Evolutionary conservation across 164 flowering plant species (phyloP), one percentile per base, ranked within the genome.

Genomic region (Berberis thunbergii): DNA sequence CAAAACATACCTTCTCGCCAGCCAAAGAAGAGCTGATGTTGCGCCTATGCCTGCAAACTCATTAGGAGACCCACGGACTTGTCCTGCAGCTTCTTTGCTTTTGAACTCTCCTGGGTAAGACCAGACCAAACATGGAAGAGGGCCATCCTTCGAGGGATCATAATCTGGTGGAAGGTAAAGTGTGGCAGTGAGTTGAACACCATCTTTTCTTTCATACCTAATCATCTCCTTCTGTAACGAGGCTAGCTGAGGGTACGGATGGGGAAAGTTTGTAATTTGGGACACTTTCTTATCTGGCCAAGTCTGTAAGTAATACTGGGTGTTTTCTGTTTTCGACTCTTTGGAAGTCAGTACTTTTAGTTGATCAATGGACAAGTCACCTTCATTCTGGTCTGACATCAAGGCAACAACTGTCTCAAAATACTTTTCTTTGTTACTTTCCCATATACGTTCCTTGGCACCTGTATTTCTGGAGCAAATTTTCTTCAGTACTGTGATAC

Each of bases 21-120:
- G 83, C 99, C 99, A 94, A 66, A 94, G 97, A 71, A 94, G 91
- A 62, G 97, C 83, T 6, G 97, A 91, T 69, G 99, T 94, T 45
- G 96, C 72, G 57, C 99, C 99, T 67, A 94, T 94, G 78, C 97
- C 91, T 3, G 98, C 74, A 83, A 94, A 94, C 77, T 91, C 96
- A 79, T 94, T 94, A 54, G 99, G 99, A 69, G 99, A 94, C 70
- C 97, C 96, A 70, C 96, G 97, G 61, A 91, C 99, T 81, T 91
- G 99, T 69, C 96, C 89, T 58, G 99, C 97, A 67, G 99, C 96
- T 64, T 94, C 96, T 83, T 89, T 94, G 77, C 97, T 94, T 72
- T 91, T 94, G 65, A 94, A 94, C 74, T 94, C 99, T 68, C 96
- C 96, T 58, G 99, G 99, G 66, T 94, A 94, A 63, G 99, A 91